Percentiles rank a stretch among this genome's conserved stretches.
Evolutionary conservation across 257 asterid genomes (phyloP).

Genomic region (Craterostigma plantagineum): DNA sequence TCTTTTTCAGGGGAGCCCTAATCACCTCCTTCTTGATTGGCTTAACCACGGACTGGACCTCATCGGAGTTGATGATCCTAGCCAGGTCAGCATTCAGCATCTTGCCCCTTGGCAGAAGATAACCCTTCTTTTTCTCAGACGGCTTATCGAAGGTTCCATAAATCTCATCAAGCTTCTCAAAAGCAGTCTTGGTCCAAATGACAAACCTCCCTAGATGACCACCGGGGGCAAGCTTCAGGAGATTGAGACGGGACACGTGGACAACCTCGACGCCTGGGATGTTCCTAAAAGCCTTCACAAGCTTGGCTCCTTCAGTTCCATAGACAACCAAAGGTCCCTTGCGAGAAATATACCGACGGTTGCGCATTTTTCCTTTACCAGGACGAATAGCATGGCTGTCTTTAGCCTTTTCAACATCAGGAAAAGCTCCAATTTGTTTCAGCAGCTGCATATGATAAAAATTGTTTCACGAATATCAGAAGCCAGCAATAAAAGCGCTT

Average conservation of each 20-base stretch:
- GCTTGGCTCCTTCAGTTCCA: constrained; percentile 65
- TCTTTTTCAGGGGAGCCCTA: constrained; percentile 63
- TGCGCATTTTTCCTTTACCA: constrained; percentile 74
- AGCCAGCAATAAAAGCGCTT: no score
- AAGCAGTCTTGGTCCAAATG: constrained; percentile 66
- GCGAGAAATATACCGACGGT: constrained; percentile 49
- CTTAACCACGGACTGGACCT: constrained; percentile 75
- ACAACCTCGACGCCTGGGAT: constrained; percentile 65
- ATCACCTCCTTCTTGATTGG: constrained; percentile 55
- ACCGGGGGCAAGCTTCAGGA: constrained; percentile 65
- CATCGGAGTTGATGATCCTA: constrained; percentile 73
- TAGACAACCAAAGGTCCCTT: constrained; percentile 71
- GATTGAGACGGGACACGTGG: constrained; percentile 44
- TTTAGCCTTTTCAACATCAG: constrained; percentile 71
- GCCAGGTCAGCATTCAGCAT: constrained; percentile 84
- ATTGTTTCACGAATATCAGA: no score
- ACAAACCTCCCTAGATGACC: constrained; percentile 74
- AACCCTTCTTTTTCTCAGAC: constrained; percentile 53
- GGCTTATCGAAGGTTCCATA: constrained; percentile 58
- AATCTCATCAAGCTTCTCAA: constrained; percentile 55
- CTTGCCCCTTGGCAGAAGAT: constrained; percentile 50
- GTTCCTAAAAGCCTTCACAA: constrained; percentile 67
- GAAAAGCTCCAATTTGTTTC: constrained; percentile 49
- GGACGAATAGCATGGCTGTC: constrained; percentile 44
- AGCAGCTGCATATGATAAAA: constrained; percentile 7